Evolutionary conservation across 768 basidiomycete genomes (phyloP), one percentile per base, ranked within the genome.

Genomic region (Boletales sp.): DNA sequence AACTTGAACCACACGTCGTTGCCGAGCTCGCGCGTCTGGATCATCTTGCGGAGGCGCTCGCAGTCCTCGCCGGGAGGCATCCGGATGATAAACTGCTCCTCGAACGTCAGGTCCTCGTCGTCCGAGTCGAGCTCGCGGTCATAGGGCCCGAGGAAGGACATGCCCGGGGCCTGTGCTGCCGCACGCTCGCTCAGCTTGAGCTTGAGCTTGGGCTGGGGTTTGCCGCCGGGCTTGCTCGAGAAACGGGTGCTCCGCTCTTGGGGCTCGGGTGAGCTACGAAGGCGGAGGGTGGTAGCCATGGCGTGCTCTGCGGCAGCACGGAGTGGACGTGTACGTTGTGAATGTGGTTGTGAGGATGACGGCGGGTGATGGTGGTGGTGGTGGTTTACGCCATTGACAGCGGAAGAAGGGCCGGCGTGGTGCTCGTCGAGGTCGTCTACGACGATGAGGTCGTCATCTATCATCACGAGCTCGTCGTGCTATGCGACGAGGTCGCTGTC

Each of bases 1-100:
- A 99, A 98, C 71, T 95, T 97, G 79, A 99, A 94, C 90, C 93
- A 97, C 12, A 89, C 83, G 58, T 94, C 94, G 59, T 85, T 84
- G 12, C 80, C 64, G 7, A 92, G 74, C 62, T 94, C 91, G 53
- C 92, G 78, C 43, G 83, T 71, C 45, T 82, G 78, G 31, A 94
- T 83, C 79, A 89, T 86, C 73, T 91, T 90, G 67, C 82, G 80
- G 52, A 95, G 61, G 60, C 75, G 83, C 35, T 92, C 87, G 49
- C 82, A 81, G 56, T 92, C 89, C 53, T 88, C 86, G 2, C 90
- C 90, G 9, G 86, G 81, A 0, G 90, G 91, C 76, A 98, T 82
- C 27, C 94, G 71, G 30, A 99, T 72, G 47, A 99, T 85, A 63
- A 98, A 98, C 61, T 97, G 94, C 69, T 99, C 97, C 69, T 99